phyloP scores from a whole-genome alignment of 331 rosid species.

The Quercus phellos region DNA sequence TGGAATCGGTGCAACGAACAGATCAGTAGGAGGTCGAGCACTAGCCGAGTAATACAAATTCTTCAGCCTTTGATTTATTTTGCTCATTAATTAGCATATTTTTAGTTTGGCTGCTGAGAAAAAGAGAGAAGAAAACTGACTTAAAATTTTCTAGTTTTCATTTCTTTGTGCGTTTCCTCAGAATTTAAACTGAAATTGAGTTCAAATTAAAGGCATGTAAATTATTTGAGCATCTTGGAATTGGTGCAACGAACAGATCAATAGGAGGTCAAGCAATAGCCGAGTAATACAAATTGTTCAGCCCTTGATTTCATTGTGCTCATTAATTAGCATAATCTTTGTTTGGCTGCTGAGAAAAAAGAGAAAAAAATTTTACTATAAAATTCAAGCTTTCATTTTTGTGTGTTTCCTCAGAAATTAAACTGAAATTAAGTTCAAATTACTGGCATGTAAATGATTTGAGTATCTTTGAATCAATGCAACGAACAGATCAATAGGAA shows the following conservation, averaged over 20 bases:
- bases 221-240: neutral
- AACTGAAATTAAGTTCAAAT: neutral
- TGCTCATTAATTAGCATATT: too few species aligned
- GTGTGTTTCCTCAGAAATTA: conserved; percentile 17
- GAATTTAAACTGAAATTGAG: neutral
- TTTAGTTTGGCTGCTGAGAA: neutral
- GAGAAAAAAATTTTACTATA: neutral
- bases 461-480: neutral
- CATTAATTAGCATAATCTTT: neutral
- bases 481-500: conserved; percentile 55
- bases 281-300: neutral
- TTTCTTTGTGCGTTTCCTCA: conserved; percentile 13
- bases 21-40: conserved; percentile 60
- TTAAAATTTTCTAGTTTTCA: neutral
- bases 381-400: neutral
- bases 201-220: neutral
- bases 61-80: too few species aligned
- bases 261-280: too few species aligned
- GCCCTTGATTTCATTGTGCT: neutral
- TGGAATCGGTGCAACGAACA: conserved; percentile 16
- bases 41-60: conserved; percentile 27
- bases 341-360: neutral
- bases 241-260: neutral
- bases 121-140: neutral
- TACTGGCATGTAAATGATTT: neutral